Conservation (phyloP, 768 basidiomycete species). For the Cystoderma amianthinum region DNA sequence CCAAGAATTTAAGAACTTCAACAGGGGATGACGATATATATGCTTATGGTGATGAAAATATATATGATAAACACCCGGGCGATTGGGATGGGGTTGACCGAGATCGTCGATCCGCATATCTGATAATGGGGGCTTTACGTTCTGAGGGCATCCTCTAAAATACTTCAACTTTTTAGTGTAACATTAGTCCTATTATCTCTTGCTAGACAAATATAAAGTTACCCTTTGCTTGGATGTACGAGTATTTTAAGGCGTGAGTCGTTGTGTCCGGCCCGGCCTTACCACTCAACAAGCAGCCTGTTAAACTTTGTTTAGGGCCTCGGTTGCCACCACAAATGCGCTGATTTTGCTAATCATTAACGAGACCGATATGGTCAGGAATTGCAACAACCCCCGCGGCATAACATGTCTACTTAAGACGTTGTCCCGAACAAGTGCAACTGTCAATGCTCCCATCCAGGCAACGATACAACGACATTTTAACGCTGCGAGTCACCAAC, state of each 20-base stretch:
- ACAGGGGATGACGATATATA: conserved; percentile 46
- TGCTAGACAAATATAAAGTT: background rate
- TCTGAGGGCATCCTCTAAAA: conserved; percentile 58
- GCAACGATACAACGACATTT: too few relatives aligned
- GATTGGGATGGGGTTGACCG: conserved; percentile 79
- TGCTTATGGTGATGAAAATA: conserved; percentile 52
- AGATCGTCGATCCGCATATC: conserved; percentile 71
- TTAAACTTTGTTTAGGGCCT: too few relatives aligned
- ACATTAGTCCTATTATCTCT: background rate
- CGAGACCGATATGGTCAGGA: too few relatives aligned
- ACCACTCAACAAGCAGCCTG: too few relatives aligned
- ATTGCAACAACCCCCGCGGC: too few relatives aligned
- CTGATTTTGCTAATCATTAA: too few relatives aligned
- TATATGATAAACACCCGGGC: conserved; percentile 37
- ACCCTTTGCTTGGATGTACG: background rate
- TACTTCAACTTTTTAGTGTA: background rate
- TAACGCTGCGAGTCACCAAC: background rate
- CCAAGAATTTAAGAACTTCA: conserved; percentile 9
- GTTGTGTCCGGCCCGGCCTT: too few relatives aligned
- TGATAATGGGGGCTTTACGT: conserved; percentile 71
- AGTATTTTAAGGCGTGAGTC: too few relatives aligned
- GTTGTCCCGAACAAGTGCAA: too few relatives aligned
- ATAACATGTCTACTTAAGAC: too few relatives aligned
- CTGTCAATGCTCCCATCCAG: too few relatives aligned
- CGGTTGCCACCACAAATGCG: too few relatives aligned